Evolutionary conservation across 192 early-diverging fungal genomes (phyloP).

Genomic region (Backusella westeae): DNA sequence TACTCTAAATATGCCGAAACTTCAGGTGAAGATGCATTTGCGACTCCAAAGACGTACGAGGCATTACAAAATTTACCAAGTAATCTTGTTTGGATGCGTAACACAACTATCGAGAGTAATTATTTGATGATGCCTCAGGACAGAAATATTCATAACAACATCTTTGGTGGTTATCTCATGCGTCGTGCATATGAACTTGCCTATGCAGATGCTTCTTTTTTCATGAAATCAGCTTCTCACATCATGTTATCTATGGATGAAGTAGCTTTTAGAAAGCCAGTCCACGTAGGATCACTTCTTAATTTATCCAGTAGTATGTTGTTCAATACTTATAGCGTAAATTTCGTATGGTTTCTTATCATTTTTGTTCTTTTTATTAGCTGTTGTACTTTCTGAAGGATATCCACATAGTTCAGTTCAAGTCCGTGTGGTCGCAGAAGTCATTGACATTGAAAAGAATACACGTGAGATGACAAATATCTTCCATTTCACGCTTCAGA

Average conservation of each 20-base stretch:
- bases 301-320: slow-evolving; percentile 51
- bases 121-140: slow-evolving; percentile 66
- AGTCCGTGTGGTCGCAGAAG: slow-evolving; percentile 53
- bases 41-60: neutral
- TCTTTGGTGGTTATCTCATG: slow-evolving; percentile 77
- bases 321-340: neutral
- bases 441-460: slow-evolving; percentile 62
- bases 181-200: slow-evolving; percentile 83
- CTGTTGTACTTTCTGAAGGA: slow-evolving; percentile 74
- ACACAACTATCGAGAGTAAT: slow-evolving; percentile 68
- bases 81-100: slow-evolving; percentile 69
- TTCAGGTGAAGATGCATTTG: slow-evolving; percentile 19
- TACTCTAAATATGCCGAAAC: slow-evolving; percentile 53
- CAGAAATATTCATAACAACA: slow-evolving; percentile 78
- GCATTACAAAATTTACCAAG: slow-evolving; percentile 25
- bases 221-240: slow-evolving; percentile 52
- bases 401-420: slow-evolving; percentile 56
- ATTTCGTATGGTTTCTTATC: neutral
- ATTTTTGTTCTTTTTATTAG: neutral
- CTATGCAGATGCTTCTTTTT: slow-evolving; percentile 70
- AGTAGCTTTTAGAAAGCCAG: slow-evolving; percentile 79
- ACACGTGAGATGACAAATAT: slow-evolving; percentile 71
- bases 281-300: slow-evolving; percentile 78
- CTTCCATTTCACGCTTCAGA: slow-evolving; percentile 81
- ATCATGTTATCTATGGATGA: slow-evolving; percentile 68